Conservation (phyloP, 768 basidiomycete species). For the Pulveroboletus sp. region DNA sequence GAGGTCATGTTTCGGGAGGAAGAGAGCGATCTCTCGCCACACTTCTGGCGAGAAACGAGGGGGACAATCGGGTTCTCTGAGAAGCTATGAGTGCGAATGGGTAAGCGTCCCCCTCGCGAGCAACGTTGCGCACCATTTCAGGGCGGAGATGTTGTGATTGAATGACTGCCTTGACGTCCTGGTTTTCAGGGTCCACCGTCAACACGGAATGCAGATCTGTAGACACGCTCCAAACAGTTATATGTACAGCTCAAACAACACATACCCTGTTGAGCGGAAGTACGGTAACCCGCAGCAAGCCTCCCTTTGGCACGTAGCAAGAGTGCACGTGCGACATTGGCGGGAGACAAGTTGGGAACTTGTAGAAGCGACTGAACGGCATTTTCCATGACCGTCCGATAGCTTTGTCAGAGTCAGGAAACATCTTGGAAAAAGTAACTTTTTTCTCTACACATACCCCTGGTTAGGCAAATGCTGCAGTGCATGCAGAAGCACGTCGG, state of each 20-base stretch:
- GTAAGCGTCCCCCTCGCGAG: neutral
- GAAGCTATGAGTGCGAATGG: slow-evolving; percentile 20
- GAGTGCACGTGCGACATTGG: slow-evolving; percentile 56
- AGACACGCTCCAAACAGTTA: slow-evolving; percentile 4
- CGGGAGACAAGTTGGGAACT: slow-evolving; percentile 48
- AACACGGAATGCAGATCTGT: slow-evolving; percentile 68
- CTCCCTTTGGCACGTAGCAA: slow-evolving; percentile 66
- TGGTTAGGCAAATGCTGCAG: slow-evolving; percentile 77
- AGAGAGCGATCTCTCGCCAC: slow-evolving; percentile 66
- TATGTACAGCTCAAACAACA: neutral
- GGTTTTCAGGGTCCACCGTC: slow-evolving; percentile 62
- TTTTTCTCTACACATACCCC: slow-evolving; percentile 41
- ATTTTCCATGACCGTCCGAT: slow-evolving; percentile 67
- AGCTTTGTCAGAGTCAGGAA: slow-evolving; percentile 28
- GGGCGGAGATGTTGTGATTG: slow-evolving; percentile 48
- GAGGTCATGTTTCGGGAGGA: slow-evolving; percentile 62
- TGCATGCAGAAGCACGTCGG: slow-evolving; percentile 72
- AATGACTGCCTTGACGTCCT: slow-evolving; percentile 63
- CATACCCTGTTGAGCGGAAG: slow-evolving; percentile 67
- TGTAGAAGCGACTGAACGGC: slow-evolving; percentile 69
- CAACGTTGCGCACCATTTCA: slow-evolving; percentile 47
- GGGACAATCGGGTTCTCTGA: slow-evolving; percentile 39
- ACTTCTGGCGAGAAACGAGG: slow-evolving; percentile 66
- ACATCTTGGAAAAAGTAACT: slow-evolving; percentile 1
- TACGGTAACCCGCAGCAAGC: slow-evolving; percentile 55